A percentile compares a stretch with the other conserved stretches of the same genome.
phyloP scores from a whole-genome alignment of 202 grass and related monocot species.

The Musa balbisiana region DNA sequence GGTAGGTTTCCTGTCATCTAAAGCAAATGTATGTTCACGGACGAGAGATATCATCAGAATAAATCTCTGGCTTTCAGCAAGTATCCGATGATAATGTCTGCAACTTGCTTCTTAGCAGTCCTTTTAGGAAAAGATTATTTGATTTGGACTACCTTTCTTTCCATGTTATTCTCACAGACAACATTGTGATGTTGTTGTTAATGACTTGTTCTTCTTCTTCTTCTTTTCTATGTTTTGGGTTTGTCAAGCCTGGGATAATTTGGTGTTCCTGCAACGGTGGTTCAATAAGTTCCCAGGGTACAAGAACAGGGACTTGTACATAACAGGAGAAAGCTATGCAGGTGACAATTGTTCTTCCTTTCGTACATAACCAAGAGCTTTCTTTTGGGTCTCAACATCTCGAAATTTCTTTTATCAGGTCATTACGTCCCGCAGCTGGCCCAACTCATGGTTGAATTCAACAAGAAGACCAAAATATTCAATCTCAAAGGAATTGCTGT shows the following conservation, averaged over 20 bases:
- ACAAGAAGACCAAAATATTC: constrained; percentile 60
- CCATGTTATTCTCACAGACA: neutral
- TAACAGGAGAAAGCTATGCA: constrained; percentile 85
- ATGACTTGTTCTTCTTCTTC: no score
- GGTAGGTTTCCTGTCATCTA: constrained; percentile 24
- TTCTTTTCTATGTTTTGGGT: constrained; percentile 26
- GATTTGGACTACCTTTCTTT: neutral
- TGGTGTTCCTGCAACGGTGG: constrained; percentile 72
- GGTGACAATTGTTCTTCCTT: constrained; percentile 27
- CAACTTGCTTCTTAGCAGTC: neutral
- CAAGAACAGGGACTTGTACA: constrained; percentile 62
- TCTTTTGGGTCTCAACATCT: neutral
- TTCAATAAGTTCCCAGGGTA: constrained; percentile 79
- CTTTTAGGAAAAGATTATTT: neutral
- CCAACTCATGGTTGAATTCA: constrained; percentile 60
- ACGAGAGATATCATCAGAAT: no score
- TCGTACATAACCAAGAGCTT: neutral
- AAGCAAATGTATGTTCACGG: neutral
- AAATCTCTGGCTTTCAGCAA: no score
- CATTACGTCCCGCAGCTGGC: constrained; percentile 83
- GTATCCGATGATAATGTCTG: no score
- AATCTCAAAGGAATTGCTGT: constrained; percentile 97
- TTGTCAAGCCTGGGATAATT: constrained; percentile 70
- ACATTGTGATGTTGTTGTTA: no score
- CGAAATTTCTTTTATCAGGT: constrained; percentile 29